Evolutionary conservation across 1,139 yeast genomes (phyloP), one percentile per base, ranked within the genome.

Genomic region (Pichia sp.): DNA sequence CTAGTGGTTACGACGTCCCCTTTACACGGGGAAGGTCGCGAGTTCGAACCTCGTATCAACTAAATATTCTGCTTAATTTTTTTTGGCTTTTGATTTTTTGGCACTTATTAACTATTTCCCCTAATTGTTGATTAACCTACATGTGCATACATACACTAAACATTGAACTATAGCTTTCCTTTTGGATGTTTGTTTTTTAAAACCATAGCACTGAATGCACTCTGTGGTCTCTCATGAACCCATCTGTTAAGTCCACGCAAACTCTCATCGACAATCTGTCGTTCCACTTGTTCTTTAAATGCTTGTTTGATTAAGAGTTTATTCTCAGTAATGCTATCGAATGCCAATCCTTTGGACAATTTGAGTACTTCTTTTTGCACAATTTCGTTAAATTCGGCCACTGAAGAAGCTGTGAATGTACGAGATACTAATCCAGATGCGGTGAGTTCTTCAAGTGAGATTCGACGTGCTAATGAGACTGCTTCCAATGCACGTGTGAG

Each of bases 401-500:
- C 61, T 29, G 75, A 61, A 22, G 67, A 59, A 53, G 70, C 75
- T 32, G 67, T 55, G 22, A 61, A 45, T 22, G 69, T 53, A 51
- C 76, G 69, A 58, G 81, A 78, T 46, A 84, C 58, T 38, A 85
- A 72, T 0, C 91, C 94, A 28, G 69, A 60, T 20, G 65, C 59
- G 37, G 58, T 55, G 53, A 87, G 66, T 20, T 74, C 81, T n/a
- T 64, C 56, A 31, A 85, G 85, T 2, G 58, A 49, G 35, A 86
- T 70, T 18, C 85, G 87, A 54, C 72, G 72, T 6, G 87, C 76
- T 39, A 81, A 69, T 43, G 85, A 63, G 32, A 86, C 63, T 1
- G 87, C 86, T 57, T 85, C 93, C 37, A 79, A 68, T 18, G 94
- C 78, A 48, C 68, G 69, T 44, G 86, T 77, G 65, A 79, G 66